A percentile compares a stretch with the other conserved stretches of the same genome.
Evolutionary conservation across 129 eudicot genomes (phyloP).

Genomic region (Artemisia argyi): DNA sequence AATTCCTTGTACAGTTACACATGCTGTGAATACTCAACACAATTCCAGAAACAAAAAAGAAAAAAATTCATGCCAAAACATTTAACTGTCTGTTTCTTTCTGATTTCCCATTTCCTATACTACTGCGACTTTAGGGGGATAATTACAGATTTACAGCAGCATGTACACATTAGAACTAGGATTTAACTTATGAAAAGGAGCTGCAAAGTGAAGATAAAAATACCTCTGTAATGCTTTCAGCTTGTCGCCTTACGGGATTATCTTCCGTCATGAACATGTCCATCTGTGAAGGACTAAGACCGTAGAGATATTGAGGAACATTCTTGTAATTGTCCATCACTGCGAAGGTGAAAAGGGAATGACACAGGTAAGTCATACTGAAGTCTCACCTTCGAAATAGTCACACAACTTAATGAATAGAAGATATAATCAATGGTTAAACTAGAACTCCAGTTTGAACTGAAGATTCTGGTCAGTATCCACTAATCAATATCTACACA

Average conservation of each 20-base stretch:
- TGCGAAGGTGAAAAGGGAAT: slow-evolving; percentile 22
- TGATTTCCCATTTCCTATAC: too few species aligned
- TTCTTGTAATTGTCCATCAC: slow-evolving; percentile 90
- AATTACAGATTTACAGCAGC: background rate
- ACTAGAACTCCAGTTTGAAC: too few species aligned
- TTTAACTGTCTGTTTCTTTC: too few species aligned
- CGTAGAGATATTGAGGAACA: slow-evolving; percentile 67
- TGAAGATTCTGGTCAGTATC: too few species aligned
- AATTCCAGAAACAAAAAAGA: too few species aligned
- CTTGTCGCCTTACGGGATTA: slow-evolving; percentile 63
- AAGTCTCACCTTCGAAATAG: background rate
- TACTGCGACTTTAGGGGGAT: too few species aligned
- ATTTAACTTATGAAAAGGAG: background rate
- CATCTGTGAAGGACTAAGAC: slow-evolving; percentile 83
- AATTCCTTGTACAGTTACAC: too few species aligned
- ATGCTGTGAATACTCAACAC: too few species aligned
- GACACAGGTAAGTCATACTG: background rate
- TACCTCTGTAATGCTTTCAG: slow-evolving; percentile 81
- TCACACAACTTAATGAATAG: too few species aligned
- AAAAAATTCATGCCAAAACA: too few species aligned
- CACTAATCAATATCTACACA: too few species aligned
- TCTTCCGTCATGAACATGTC: slow-evolving; percentile 93
- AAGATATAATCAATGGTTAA: too few species aligned
- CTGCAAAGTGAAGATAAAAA: slow-evolving; percentile 18
- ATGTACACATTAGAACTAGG: background rate